Evolutionary conservation across 768 basidiomycete genomes (phyloP).

Genomic region (Phlebiopsis gigantea): DNA sequence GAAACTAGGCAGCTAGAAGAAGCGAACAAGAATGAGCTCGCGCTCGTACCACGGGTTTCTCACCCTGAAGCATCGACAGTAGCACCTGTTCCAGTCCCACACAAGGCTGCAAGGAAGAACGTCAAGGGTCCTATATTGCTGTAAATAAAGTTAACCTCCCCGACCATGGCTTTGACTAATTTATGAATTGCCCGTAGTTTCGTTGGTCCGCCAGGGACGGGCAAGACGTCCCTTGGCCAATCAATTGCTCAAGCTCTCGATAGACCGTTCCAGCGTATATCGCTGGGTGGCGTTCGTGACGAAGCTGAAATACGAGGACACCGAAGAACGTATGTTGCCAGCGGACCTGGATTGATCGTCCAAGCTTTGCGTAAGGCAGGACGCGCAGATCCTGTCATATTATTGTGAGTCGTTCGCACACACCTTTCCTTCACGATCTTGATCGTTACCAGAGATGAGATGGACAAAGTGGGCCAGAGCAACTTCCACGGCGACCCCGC

Average conservation of each 20-base stretch:
- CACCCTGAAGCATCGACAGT: neutral
- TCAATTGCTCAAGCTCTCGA: constrained; percentile 80
- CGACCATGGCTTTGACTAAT: neutral
- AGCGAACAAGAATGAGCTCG: constrained; percentile 7
- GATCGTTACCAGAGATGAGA: constrained; percentile 57
- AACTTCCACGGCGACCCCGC: constrained; percentile 91
- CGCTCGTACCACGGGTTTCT: neutral
- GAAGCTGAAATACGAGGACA: constrained; percentile 84
- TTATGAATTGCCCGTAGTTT: constrained; percentile 41
- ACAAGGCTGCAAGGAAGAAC: constrained; percentile 27
- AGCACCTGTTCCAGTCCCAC: neutral
- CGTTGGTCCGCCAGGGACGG: constrained; percentile 87
- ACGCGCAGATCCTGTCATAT: constrained; percentile 70
- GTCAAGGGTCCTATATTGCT: constrained; percentile 43
- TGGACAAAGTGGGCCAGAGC: constrained; percentile 85
- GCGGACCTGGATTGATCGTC: constrained; percentile 78
- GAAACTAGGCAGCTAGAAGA: constrained; percentile 16
- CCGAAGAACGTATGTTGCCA: constrained; percentile 86
- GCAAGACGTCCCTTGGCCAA: constrained; percentile 88
- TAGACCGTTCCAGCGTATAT: constrained; percentile 88
- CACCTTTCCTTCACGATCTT: neutral
- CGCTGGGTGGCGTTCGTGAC: constrained; percentile 88
- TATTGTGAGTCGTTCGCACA: constrained; percentile 40
- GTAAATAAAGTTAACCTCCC: neutral
- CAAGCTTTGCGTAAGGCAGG: constrained; percentile 85